Conservation (phyloP, 306 rosid genomes). For the Albizia julibrissin region DNA sequence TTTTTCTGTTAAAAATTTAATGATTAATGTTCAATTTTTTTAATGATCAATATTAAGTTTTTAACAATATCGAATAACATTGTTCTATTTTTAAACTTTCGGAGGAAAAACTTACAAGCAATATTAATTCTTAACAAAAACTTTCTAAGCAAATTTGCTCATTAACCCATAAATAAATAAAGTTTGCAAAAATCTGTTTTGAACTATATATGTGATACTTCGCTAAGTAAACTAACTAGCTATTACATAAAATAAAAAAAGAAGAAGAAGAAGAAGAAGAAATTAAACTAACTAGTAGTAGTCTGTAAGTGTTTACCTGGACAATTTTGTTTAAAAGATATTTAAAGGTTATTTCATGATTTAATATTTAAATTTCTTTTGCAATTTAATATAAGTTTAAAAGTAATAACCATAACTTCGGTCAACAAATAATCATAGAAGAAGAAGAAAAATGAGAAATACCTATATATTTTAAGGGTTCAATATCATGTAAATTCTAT, state of each 20-base stretch:
- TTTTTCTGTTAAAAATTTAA: no score
- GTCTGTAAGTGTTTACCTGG: not conserved
- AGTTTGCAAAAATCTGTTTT: not conserved
- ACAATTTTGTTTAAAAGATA: not conserved
- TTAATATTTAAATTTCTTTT: not conserved
- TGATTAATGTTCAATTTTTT: no score
- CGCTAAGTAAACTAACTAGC: not conserved
- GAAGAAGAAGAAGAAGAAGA: no score
- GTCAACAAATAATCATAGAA: not conserved
- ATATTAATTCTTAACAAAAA: rapidly evolving
- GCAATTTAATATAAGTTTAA: not conserved
- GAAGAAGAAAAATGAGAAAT: no score
- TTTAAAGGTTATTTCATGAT: not conserved
- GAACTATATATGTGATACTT: not conserved
- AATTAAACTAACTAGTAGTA: no score
- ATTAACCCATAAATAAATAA: not conserved
- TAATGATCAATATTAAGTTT: no score
- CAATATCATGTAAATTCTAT: no score
- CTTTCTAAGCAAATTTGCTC: no score
- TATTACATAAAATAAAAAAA: no score
- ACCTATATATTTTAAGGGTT: no score
- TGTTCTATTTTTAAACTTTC: rapidly evolving
- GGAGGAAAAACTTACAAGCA: no score
- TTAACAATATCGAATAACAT: no score
- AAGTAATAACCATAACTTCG: not conserved